Evolutionary conservation across 2,329 filamentous ascomycete species (phyloP), one percentile per base, ranked within the genome.

Genomic region (Xylariaceae sp.): DNA sequence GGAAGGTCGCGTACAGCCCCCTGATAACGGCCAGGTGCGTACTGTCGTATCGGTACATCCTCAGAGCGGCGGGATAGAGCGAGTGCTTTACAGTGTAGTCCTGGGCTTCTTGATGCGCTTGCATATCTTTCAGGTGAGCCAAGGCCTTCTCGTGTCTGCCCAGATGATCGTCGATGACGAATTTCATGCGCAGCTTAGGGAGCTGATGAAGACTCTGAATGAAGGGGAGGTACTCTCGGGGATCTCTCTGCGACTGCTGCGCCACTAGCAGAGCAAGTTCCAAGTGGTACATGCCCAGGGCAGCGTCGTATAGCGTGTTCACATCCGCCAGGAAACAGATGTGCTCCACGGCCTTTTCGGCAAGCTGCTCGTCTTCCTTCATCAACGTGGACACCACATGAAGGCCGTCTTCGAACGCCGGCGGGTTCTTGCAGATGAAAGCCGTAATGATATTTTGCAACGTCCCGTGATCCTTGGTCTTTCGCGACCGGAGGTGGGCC

Each of bases 291-390:
- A 97, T 70, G 1, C 89, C 89, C 2, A 98, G 71, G 0, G 92
- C 86, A 44, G 89, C 82, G 46, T 96, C 87, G 55, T 95, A 98
- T 0, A 98, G 76, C 27, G 81, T 81, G 60, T 96, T 94, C 31
- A 94, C 84, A 61, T 98, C 92, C 1, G 89, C 87, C 29, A 98
- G 74, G 70, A 98, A 98, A 70, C 88, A 97, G 44, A 98, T 96
- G 56, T 98, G 92, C 59, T 96, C 88, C 15, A 96, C 83, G 0
- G 90, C 90, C 60, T 83, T 83, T 51, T 97, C 90, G 0, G 88
- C 87, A 50, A 89, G 72, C 36, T 80, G 74, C 29, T 78, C 69
- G 34, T 84, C 77, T 50, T 83, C 74, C 39, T 75, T 72, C 69
- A 80, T 75, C 24, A 98, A 67, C 38, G 81, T 74, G 3, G 87